Base-by-base conservation (phyloP, 306 rosid species). In the Dalbergia cultrata region DNA sequence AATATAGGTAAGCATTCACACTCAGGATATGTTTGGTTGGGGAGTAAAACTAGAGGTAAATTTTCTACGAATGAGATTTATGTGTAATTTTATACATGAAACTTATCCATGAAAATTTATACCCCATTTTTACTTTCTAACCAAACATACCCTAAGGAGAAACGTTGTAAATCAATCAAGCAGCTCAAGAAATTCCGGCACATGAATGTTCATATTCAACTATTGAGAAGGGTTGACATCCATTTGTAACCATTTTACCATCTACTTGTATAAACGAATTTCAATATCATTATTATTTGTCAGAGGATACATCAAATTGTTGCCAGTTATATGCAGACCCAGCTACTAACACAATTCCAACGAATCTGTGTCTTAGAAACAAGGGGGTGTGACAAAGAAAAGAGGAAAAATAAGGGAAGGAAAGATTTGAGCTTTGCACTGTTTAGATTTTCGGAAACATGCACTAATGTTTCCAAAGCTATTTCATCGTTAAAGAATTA, bases 391-490 rank as follows among this genome's bases (percentile, higher is more conserved):
- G 41, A 41, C n/a, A 5, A 52, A 76, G n/a, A 44, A 16, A 68
- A 47, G 19, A 64, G 11, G 50, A 21, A 43, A 63, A 76, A 76
- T 9, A 39, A 9, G 44, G 73, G 61, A 41, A 35, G 17, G 59
- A 52, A 59, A 67, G 33, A 35, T 56, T 82, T 54, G 72, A 62
- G 59, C 50, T 56, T 82, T 77, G 75, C 57, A 56, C 18, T 71
- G 19, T 31, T 39, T 76, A 31, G 53, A 64, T 61, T 67, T 67
- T 79, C 47, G 75, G 45, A 7, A 66, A 62, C 80, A 71, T 83
- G 79, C 82, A 83, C 87, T 72, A 58, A 44, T 54, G 50, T 66
- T 80, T 47, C 84, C 72, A 76, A 75, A 37, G 12, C 4, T n/a
- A 62, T 75, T 63, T 56, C 60, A 50, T 72, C 58, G 8, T 61